phyloP scores from a whole-genome alignment of 2,329 filamentous ascomycete genomes.

The Ophiostoma sp. region DNA sequence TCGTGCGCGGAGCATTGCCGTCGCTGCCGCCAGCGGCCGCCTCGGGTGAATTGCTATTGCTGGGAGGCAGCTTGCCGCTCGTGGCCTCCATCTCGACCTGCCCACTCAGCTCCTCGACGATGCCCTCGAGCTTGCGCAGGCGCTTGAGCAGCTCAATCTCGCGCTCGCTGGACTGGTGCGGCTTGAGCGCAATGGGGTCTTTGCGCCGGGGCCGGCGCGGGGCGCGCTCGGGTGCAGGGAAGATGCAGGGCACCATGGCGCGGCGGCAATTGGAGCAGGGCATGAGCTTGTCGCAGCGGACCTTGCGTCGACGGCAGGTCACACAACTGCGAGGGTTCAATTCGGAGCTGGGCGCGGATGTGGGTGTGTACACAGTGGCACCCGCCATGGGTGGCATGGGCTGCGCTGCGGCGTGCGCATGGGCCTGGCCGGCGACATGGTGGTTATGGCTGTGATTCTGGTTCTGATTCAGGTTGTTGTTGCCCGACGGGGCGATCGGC shows the following conservation, averaged over 20 bases:
- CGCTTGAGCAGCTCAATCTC: slow-evolving; percentile 71
- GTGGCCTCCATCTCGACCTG: slow-evolving; percentile 58
- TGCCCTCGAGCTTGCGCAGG: slow-evolving; percentile 70
- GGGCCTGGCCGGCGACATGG: slow-evolving; percentile 23
- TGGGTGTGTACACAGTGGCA: slow-evolving; percentile 35
- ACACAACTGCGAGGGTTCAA: slow-evolving; percentile 50
- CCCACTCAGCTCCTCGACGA: slow-evolving; percentile 68
- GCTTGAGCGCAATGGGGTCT: slow-evolving; percentile 50
- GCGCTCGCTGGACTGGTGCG: slow-evolving; percentile 60
- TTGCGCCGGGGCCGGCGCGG: slow-evolving; percentile 61
- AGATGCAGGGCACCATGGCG: slow-evolving; percentile 53
- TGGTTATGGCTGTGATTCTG: slow-evolving; percentile 16
- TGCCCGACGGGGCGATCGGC: slow-evolving; percentile 12
- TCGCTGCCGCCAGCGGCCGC: slow-evolving; percentile 24
- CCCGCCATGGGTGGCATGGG: slow-evolving; percentile 32
- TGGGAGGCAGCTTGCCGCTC: slow-evolving; percentile 38
- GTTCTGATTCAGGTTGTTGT: neutral
- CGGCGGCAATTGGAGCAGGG: slow-evolving; percentile 59
- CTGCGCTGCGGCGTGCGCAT: slow-evolving; percentile 23
- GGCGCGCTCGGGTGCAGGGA: slow-evolving; percentile 50
- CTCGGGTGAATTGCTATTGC: slow-evolving; percentile 44
- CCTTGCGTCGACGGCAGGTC: slow-evolving; percentile 55
- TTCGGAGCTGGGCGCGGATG: slow-evolving; percentile 31
- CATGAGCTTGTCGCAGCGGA: slow-evolving; percentile 57
- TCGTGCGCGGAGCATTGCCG: neutral